Percentiles rank a stretch among this genome's conserved stretches.
Evolutionary conservation across 2,329 filamentous ascomycete species (phyloP).

Genomic region (Colletotrichum neosansevieriae): DNA sequence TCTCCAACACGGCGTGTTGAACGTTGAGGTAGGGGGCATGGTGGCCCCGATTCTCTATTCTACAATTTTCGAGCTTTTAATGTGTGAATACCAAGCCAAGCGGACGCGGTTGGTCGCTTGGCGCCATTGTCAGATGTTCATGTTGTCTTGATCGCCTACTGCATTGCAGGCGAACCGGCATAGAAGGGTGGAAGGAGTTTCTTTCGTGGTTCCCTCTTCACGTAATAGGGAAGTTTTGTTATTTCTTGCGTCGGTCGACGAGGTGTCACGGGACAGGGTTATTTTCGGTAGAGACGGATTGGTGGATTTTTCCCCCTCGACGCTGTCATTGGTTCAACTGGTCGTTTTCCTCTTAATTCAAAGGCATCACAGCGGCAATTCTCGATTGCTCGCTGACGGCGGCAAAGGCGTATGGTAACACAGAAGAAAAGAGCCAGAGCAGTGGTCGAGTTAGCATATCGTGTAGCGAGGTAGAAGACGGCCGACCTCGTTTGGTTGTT

Average conservation of each 20-base stretch:
- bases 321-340: slow-evolving; percentile 22
- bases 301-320: slow-evolving; percentile 25
- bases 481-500: neutral
- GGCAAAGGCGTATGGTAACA: slow-evolving; percentile 36
- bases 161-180: slow-evolving; percentile 39
- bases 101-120: slow-evolving; percentile 26
- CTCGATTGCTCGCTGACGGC: slow-evolving; percentile 24
- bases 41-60: neutral
- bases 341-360: slow-evolving; percentile 34
- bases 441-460: slow-evolving; percentile 16
- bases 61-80: slow-evolving; percentile 29
- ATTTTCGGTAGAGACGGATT: slow-evolving; percentile 30
- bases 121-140: slow-evolving; percentile 31
- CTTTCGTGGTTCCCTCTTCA: slow-evolving; percentile 22
- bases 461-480: slow-evolving; percentile 12
- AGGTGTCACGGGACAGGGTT: slow-evolving; percentile 24
- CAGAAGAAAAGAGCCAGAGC: slow-evolving; percentile 23
- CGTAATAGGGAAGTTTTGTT: slow-evolving; percentile 35
- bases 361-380: slow-evolving; percentile 32
- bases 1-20: slow-evolving; percentile 35
- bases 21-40: slow-evolving; percentile 22
- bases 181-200: slow-evolving; percentile 33
- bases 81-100: slow-evolving; percentile 37
- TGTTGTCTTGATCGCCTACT: slow-evolving; percentile 37
- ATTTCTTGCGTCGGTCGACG: slow-evolving; percentile 30